Conservation (phyloP, 495 filamentous ascomycete genomes). For the Barbatosphaeria neglecta region DNA sequence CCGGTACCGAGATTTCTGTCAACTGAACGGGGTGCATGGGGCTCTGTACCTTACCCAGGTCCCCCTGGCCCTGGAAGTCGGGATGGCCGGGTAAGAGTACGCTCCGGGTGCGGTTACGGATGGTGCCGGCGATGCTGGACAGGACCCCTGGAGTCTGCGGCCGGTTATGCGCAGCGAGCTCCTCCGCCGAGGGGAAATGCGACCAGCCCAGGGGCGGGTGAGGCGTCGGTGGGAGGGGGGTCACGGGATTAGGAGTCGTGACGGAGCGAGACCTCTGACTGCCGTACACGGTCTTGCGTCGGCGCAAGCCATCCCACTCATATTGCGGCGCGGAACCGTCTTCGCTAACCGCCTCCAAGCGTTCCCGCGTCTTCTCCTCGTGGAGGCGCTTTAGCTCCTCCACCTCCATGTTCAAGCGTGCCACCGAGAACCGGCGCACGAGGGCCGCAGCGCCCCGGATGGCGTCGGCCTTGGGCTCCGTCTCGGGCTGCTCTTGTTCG, state of each 20-base stretch:
- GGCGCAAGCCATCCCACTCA: slow-evolving; percentile 88
- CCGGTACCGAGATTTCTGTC: slow-evolving; percentile 46
- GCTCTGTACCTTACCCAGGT: slow-evolving; percentile 24
- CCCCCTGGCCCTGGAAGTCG: slow-evolving; percentile 15
- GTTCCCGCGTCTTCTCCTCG: slow-evolving; percentile 62
- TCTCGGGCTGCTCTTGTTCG: slow-evolving; percentile 88
- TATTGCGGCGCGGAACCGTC: slow-evolving; percentile 42
- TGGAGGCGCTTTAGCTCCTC: slow-evolving; percentile 71
- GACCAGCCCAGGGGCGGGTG: slow-evolving; percentile 87
- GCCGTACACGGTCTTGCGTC: slow-evolving; percentile 62
- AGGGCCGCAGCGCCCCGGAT: slow-evolving; percentile 89
- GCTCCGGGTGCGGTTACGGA: slow-evolving; percentile 43
- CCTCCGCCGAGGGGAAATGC: slow-evolving; percentile 59
- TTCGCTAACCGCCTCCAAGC: slow-evolving; percentile 61
- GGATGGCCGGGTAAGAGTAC: slow-evolving; percentile 34
- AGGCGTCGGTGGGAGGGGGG: slow-evolving; percentile 33
- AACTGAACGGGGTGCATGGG: slow-evolving; percentile 48
- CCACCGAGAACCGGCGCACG: slow-evolving; percentile 66
- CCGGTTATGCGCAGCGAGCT: slow-evolving; percentile 40
- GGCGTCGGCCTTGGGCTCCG: slow-evolving; percentile 90
- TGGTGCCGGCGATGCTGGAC: slow-evolving; percentile 47
- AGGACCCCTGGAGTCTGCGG: slow-evolving; percentile 37
- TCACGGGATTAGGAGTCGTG: slow-evolving; percentile 21
- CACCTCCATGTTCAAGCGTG: slow-evolving; percentile 65
- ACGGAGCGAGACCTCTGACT: slow-evolving; percentile 26